Base-by-base conservation (phyloP, 352 stramenopile species). In the Phytophthora constricta region DNA sequence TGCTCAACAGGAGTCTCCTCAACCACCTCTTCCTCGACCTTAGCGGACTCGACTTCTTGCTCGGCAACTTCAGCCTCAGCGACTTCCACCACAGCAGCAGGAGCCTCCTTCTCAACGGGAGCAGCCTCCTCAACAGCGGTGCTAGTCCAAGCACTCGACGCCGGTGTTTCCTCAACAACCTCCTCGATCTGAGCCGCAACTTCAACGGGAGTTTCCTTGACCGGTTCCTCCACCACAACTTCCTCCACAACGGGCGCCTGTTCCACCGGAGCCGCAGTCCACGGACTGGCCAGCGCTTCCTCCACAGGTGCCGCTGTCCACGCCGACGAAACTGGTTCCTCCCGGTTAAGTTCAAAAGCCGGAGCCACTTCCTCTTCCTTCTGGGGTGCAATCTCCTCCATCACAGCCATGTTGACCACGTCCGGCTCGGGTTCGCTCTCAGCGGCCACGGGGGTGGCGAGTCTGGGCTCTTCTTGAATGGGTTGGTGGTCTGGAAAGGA, bases 131-230 rank as follows among this genome's bases (percentile, higher is more conserved):
- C n/a, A n/a, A n/a, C n/a, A n/a, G n/a, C n/a, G n/a, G n/a, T n/a
- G n/a, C 69, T 51, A 50, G 79, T 89, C 82, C 79, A 89, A 26
- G 77, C 68, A 23, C 51, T 71, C 14, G 62, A 37, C n/a, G n/a
- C 55, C n/a, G 45, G 25, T 9, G 56, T 52, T 8, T 71, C 58
- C 17, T 64, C 19, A 7, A 67, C 33, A 50, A 59, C 60, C 16
- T 67, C 51, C 25, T 68, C 56, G 25, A 52, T 28, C 23, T 54
- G 22, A 41, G 58, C 22, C 22, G 68, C 52, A 31, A 74, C 55
- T 4, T 47, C 43, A 31, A 20, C 31, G 17, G 46, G 37, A 9
- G 62, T 11, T 26, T 55, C 45, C 52, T 72, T 53, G 13, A 73
- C 62, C 47, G 47, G 22, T 14, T 66, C 41, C 25, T 70, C 43